phyloP scores from a whole-genome alignment of 2,329 filamentous ascomycete species.

The Botrytis cinerea region DNA sequence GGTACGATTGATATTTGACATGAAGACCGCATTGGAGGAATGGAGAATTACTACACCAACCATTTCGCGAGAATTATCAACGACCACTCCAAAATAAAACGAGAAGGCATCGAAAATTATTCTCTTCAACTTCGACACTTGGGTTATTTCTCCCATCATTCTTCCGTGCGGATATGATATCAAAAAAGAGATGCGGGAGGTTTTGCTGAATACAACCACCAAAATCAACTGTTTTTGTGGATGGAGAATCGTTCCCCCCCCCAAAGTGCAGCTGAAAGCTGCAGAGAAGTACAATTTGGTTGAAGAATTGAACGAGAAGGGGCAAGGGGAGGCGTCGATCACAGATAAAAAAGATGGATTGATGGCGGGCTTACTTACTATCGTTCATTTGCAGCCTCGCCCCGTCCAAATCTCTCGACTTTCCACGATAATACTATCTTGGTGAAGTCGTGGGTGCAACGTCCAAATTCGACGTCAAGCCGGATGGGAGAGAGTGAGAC shows the following conservation, averaged over 20 bases:
- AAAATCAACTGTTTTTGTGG: background rate
- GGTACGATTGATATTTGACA: background rate
- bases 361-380: constrained; percentile 32
- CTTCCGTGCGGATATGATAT: background rate
- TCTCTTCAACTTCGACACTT: background rate
- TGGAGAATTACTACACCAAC: constrained; percentile 23
- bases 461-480: background rate
- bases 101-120: background rate
- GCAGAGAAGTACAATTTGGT: constrained; percentile 14
- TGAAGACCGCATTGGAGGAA: constrained; percentile 18
- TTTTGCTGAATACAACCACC: background rate
- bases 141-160: background rate
- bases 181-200: constrained; percentile 12
- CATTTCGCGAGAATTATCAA: constrained; percentile 18
- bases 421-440: constrained; percentile 12
- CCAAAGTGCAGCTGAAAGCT: background rate
- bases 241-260: background rate
- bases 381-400: constrained; percentile 37
- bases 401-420: background rate
- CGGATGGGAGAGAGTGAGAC: background rate
- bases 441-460: background rate
- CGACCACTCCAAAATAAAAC: background rate
- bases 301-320: background rate
- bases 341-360: background rate
- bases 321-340: background rate